Percentiles rank a stretch among this genome's conserved stretches.
Conservation (phyloP, 2,329 filamentous ascomycete genomes). For the Pseudocercospora macadamiae region DNA sequence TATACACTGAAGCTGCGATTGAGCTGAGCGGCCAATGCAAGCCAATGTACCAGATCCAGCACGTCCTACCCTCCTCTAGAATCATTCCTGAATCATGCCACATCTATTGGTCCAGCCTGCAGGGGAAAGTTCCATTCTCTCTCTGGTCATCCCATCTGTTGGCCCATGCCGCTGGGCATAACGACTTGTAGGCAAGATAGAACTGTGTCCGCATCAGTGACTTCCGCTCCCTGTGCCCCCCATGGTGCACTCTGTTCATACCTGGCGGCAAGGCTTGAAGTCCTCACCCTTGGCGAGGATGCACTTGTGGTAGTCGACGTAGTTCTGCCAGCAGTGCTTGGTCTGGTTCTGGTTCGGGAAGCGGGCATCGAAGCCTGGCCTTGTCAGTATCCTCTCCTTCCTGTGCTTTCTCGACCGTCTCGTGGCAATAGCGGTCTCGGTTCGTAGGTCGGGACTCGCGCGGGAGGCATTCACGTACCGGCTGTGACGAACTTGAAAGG, state of each 20-base stretch:
- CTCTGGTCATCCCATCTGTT: constrained; percentile 96
- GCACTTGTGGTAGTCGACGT: constrained; percentile 99
- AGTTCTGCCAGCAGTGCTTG: constrained; percentile 99
- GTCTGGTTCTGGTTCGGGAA: constrained; percentile 98
- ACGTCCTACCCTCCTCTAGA: background rate
- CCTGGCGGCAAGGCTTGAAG: constrained; percentile 95
- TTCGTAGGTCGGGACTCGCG: too few species aligned
- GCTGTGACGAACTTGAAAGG: constrained; percentile 99
- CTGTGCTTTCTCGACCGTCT: background rate
- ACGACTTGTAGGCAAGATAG: constrained; percentile 92
- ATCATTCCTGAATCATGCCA: background rate
- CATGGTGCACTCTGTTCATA: constrained; percentile 48
- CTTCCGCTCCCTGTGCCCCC: background rate
- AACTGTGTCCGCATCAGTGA: constrained; percentile 62
- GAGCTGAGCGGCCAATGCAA: background rate
- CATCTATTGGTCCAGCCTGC: constrained; percentile 50
- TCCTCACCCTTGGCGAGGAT: constrained; percentile 98
- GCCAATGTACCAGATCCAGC: background rate
- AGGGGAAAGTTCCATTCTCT: constrained; percentile 62
- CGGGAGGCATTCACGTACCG: constrained; percentile 36
- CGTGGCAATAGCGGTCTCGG: background rate
- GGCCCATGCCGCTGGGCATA: constrained; percentile 95
- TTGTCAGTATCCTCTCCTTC: constrained; percentile 42
- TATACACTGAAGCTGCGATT: background rate
- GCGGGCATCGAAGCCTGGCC: constrained; percentile 98